phyloP scores from a whole-genome alignment of 805 yeast genomes.

The Diddensiella santjacobensis region DNA sequence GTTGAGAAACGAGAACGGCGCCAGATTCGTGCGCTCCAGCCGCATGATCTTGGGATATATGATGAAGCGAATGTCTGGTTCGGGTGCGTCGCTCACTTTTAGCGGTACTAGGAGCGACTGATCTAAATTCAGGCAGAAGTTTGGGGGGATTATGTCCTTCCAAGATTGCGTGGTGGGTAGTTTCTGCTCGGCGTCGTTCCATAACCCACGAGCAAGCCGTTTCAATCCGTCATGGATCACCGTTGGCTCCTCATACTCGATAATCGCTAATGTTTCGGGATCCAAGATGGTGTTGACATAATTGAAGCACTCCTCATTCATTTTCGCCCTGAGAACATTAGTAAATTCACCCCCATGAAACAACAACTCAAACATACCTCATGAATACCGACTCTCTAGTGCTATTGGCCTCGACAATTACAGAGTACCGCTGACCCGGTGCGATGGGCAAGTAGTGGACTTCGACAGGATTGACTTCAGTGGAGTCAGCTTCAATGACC shows the following conservation, averaged over 20 bases:
- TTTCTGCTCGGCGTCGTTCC: background rate
- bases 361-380: no score
- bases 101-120: conserved; percentile 11
- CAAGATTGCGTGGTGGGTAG: conserved; percentile 30
- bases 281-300: conserved; percentile 42
- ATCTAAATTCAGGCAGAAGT: conserved; percentile 15
- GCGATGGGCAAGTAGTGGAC: conserved; percentile 36
- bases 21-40: conserved; percentile 20
- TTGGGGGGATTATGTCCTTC: conserved; percentile 13
- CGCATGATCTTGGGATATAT: conserved; percentile 14
- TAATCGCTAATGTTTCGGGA: conserved; percentile 47
- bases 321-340: background rate
- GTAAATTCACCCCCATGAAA: background rate
- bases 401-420: conserved; percentile 45
- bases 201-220: conserved; percentile 29
- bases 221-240: conserved; percentile 36
- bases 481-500: conserved; percentile 35
- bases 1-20: conserved; percentile 26
- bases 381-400: background rate
- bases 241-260: background rate
- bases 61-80: conserved; percentile 17
- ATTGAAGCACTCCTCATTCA: conserved; percentile 55
- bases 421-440: conserved; percentile 80
- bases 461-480: conserved; percentile 20
- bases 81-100: conserved; percentile 8